phyloP scores from a whole-genome alignment of 371 early-diverging fungal species.

The Circinella umbellata region DNA sequence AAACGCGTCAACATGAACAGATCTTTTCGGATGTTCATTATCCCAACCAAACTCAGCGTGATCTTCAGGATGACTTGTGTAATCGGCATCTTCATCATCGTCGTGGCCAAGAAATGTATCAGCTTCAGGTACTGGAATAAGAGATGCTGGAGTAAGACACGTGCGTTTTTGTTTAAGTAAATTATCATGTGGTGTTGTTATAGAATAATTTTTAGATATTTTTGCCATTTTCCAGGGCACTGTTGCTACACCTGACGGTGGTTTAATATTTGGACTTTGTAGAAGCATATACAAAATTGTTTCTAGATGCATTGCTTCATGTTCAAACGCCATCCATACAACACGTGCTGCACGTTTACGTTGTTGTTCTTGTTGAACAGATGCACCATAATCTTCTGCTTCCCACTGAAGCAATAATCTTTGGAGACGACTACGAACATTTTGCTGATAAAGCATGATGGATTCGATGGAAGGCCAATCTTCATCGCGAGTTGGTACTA shows the following conservation, averaged over 20 bases:
- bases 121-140: slow-evolving; percentile 24
- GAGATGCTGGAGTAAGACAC: slow-evolving; percentile 13
- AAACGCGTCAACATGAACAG: slow-evolving; percentile 50
- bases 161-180: no score
- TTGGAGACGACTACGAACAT: slow-evolving; percentile 62
- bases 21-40: slow-evolving; percentile 74
- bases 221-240: slow-evolving; percentile 34
- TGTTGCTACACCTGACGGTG: slow-evolving; percentile 36
- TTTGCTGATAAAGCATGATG: slow-evolving; percentile 69
- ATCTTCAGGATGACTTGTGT: neutral
- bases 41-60: slow-evolving; percentile 82
- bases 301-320: slow-evolving; percentile 93
- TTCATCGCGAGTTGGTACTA: slow-evolving; percentile 61
- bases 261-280: slow-evolving; percentile 57
- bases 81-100: slow-evolving; percentile 57
- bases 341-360: slow-evolving; percentile 62
- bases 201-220: neutral
- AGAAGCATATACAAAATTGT: slow-evolving; percentile 87
- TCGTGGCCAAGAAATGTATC: slow-evolving; percentile 61
- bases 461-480: slow-evolving; percentile 76
- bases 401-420: slow-evolving; percentile 51
- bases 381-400: slow-evolving; percentile 23
- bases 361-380: slow-evolving; percentile 20
- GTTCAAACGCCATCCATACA: slow-evolving; percentile 88
- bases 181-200: neutral